Conservation (phyloP, 108 stramenopile species). For the Conticribra weissflogii region DNA sequence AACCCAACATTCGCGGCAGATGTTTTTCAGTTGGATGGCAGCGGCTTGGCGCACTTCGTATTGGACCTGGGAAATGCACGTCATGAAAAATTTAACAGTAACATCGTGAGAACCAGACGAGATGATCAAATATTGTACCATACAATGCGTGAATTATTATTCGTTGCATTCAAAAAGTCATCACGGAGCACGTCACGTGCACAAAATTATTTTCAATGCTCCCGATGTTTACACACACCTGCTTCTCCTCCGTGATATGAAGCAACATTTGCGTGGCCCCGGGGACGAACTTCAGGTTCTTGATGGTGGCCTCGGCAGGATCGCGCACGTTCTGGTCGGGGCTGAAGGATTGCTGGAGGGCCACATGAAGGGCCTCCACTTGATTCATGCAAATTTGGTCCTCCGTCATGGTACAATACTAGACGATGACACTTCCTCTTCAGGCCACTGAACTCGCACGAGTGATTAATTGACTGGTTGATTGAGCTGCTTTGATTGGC, state of each 20-base stretch:
- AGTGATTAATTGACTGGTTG: too few relatives aligned
- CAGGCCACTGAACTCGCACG: neutral
- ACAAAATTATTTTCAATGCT: too few relatives aligned
- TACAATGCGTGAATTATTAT: slow-evolving; percentile 2
- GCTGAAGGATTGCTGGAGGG: slow-evolving; percentile 89
- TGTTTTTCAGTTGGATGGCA: slow-evolving; percentile 90
- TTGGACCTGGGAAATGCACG: slow-evolving; percentile 45
- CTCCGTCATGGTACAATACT: neutral
- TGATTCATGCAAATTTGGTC: slow-evolving; percentile 41
- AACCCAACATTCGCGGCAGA: slow-evolving; percentile 90
- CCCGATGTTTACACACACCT: slow-evolving; percentile 71
- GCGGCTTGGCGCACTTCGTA: slow-evolving; percentile 90
- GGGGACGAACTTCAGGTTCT: slow-evolving; percentile 82
- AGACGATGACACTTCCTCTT: neutral
- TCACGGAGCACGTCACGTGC: too few relatives aligned
- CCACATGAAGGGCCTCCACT: slow-evolving; percentile 84
- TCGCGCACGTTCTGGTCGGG: slow-evolving; percentile 75
- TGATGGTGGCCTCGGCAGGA: slow-evolving; percentile 83
- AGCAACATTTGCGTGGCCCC: slow-evolving; percentile 77
- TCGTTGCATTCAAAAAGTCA: slow-evolving; percentile 1
- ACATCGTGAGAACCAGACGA: neutral
- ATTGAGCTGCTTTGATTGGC: too few relatives aligned
- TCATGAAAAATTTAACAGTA: neutral
- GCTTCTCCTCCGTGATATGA: slow-evolving; percentile 83
- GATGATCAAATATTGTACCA: neutral